These are phyloP conservation scores for Auricularia cornea DNA, from an alignment of 768 basidiomycete genomes.

Conservation along the genomic window DNA sequence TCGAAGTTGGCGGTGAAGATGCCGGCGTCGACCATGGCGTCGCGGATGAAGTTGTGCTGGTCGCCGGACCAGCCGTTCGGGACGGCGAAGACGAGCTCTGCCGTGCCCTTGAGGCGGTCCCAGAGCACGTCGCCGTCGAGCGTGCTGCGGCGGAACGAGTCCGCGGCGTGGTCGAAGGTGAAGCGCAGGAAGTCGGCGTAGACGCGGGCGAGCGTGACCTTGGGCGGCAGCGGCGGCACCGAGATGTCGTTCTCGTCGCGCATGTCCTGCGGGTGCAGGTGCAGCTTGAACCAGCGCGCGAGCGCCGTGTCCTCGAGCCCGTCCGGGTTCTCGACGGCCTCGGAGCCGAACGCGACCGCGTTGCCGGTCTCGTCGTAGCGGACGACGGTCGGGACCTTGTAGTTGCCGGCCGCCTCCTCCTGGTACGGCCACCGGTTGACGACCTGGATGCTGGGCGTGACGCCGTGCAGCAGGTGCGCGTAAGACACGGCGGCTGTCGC, in stretches of 20 bases:
- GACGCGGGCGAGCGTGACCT: background rate
- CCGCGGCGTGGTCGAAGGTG: background rate
- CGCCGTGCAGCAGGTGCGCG: background rate
- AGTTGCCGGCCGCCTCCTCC: background rate
- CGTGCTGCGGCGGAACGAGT: background rate
- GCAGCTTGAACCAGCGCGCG: constrained; percentile 3
- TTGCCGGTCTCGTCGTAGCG: background rate
- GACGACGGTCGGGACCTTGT: background rate
- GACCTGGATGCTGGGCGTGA: background rate
- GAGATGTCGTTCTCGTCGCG: background rate
- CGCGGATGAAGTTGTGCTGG: constrained; percentile 4
- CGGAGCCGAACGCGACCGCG: background rate
- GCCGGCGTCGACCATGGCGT: constrained; percentile 1
- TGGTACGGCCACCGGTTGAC: constrained; percentile 1
- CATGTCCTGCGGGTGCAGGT: background rate
- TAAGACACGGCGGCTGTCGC: constrained; percentile 3
- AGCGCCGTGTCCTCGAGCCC: too few relatives aligned
- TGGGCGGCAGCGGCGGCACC: constrained; percentile 1
- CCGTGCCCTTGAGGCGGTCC: background rate
- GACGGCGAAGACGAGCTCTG: background rate
- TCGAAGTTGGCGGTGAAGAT: background rate
- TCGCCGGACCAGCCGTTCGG: constrained; percentile 7
- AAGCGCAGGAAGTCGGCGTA: constrained; percentile 5
- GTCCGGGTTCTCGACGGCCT: background rate
- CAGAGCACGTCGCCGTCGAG: background rate